These are phyloP conservation scores for Plenodomus tracheiphilus DNA, from an alignment of 2,329 filamentous ascomycete species.

Conservation along the genomic window DNA sequence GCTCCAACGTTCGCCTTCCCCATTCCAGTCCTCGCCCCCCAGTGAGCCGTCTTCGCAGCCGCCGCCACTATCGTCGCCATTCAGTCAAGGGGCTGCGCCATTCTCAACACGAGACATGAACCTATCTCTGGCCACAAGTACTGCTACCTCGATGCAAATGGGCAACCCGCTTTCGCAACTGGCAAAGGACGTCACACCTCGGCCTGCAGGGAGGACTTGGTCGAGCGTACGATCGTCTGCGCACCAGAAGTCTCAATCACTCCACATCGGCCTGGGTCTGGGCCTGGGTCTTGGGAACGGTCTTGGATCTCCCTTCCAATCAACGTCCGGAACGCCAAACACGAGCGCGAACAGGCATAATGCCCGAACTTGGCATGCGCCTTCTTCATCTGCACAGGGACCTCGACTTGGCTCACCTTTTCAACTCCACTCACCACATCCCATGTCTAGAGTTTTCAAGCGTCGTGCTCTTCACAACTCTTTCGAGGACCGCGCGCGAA, in stretches of 20 bases:
- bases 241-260: slow-evolving; percentile 56
- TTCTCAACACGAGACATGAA: slow-evolving; percentile 57
- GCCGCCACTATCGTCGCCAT: slow-evolving; percentile 46
- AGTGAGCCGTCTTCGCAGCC: slow-evolving; percentile 40
- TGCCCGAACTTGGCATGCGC: slow-evolving; percentile 41
- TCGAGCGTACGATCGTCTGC: slow-evolving; percentile 51
- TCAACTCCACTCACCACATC: slow-evolving; percentile 56
- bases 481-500: slow-evolving; percentile 52
- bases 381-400: slow-evolving; percentile 24
- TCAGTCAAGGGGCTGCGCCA: slow-evolving; percentile 24
- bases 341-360: slow-evolving; percentile 29
- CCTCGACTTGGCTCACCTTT: slow-evolving; percentile 56
- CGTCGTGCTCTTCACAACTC: slow-evolving; percentile 61
- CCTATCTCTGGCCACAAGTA: slow-evolving; percentile 55
- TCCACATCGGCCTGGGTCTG: slow-evolving; percentile 52
- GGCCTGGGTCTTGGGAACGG: slow-evolving; percentile 47
- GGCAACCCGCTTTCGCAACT: slow-evolving; percentile 54
- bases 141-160: slow-evolving; percentile 56
- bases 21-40: slow-evolving; percentile 51
- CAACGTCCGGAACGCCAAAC: slow-evolving; percentile 35
- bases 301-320: slow-evolving; percentile 50
- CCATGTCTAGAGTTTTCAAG: slow-evolving; percentile 59
- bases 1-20: slow-evolving; percentile 63
- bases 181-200: slow-evolving; percentile 41
- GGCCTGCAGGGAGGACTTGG: slow-evolving; percentile 45